Percentiles rank a stretch among this genome's conserved stretches.
These are phyloP conservation scores for Cladosporium sp. DNA, from an alignment of 2,329 filamentous ascomycete genomes.

Conservation along the genomic window DNA sequence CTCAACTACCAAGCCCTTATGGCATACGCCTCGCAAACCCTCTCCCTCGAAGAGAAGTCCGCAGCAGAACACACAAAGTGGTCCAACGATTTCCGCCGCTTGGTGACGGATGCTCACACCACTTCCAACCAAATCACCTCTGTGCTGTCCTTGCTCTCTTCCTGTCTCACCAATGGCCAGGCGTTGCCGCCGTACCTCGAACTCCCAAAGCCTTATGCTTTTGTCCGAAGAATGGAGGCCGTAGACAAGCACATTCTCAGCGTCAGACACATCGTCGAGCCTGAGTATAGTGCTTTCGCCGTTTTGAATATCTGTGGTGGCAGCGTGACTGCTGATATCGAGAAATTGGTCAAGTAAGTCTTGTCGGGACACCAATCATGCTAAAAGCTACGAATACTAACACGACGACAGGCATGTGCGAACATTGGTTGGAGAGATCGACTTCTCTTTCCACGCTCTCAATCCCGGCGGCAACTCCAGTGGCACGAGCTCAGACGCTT, in stretches of 20 bases:
- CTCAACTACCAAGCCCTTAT: conserved; percentile 64
- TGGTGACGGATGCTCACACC: conserved; percentile 54
- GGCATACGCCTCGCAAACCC: conserved; percentile 58
- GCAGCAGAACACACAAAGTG: conserved; percentile 49
- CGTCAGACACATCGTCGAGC: conserved; percentile 55
- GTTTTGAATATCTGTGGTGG: conserved; percentile 67
- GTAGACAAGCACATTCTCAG: conserved; percentile 59
- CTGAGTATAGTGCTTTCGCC: conserved; percentile 69
- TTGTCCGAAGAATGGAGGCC: conserved; percentile 54
- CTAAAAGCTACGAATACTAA: conserved; percentile 26
- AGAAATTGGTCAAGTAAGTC: conserved; percentile 48
- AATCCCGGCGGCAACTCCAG: conserved; percentile 24
- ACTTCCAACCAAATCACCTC: conserved; percentile 66
- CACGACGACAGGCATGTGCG: conserved; percentile 44
- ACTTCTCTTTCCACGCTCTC: conserved; percentile 62
- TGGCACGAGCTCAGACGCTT: conserved; percentile 10
- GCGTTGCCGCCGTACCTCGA: conserved; percentile 68
- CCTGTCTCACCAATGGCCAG: conserved; percentile 60
- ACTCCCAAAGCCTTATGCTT: conserved; percentile 56
- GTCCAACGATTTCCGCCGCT: conserved; percentile 56
- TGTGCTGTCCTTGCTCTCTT: conserved; percentile 64
- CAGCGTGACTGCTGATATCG: conserved; percentile 64
- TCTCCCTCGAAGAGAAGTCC: conserved; percentile 29
- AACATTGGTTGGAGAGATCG: conserved; percentile 64
- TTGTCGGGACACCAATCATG: too few relatives aligned